Evolutionary conservation across 2,329 filamentous ascomycete genomes (phyloP), one percentile per base, ranked within the genome.

Genomic region (Juglanconis juglandina): DNA sequence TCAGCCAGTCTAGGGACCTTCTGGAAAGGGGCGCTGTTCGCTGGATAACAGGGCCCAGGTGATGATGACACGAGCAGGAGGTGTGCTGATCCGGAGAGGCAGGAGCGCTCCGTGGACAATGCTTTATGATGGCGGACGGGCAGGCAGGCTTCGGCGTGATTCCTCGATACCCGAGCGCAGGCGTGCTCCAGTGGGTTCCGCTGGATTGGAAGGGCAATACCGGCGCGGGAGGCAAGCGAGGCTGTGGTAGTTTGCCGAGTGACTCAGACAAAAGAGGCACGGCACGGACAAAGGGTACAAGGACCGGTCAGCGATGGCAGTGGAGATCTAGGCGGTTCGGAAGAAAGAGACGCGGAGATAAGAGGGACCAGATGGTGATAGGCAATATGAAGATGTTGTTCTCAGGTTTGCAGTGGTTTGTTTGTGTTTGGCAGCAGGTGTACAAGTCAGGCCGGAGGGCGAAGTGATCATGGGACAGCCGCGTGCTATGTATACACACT

Each of bases 221-320:
- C 37, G 47, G 55, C 47, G 35, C 33, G 24, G 39, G 47, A 32
- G 51, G 58, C 41, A 48, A 47, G 53, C 44, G 53, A 60, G 50
- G 57, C 58, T 61, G 55, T 14, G 47, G 17, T 7, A 30, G 47
- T 30, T 59, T 58, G 49, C 62, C 59, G 52, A 58, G 62, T 63
- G 59, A 63, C 62, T 63, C 62, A 63, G 59, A 63, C 56, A 61
- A 56, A 53, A 53, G 59, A 58, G 61, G 59, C 58, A 58, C 24
- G 46, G 46, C 46, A 17, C 51, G 54, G 41, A 59, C 51, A 49
- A 54, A 53, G 59, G 49, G 55, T 56, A 53, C 54, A 61, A 58
- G 55, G 56, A 59, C 41, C 53, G 32, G 52, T 50, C 48, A n/a
- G 61, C 49, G 59, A 48, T 55, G 61, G 53, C 34, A 46, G 51